phyloP scores from a whole-genome alignment of 164 flowering plant genomes.

The Chimonanthus salicifolius region DNA sequence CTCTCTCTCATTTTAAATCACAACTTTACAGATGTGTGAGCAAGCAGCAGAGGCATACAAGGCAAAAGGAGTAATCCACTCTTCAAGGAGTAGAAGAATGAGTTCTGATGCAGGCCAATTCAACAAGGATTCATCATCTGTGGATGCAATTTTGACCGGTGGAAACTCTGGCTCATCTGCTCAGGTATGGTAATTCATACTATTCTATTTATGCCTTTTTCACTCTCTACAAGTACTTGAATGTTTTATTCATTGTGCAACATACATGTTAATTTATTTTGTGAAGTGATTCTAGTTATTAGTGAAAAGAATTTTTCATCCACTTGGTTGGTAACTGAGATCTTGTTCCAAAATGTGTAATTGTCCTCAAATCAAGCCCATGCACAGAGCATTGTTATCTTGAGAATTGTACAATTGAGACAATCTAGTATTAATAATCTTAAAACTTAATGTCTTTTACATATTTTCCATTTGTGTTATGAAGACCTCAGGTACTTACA shows the following conservation, averaged over 20 bases:
- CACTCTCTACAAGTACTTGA: neutral
- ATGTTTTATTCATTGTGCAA: neutral
- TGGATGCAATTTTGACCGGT: slow-evolving; percentile 69
- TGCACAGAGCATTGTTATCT: too few species aligned
- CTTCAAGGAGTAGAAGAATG: slow-evolving; percentile 56
- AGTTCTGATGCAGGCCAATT: slow-evolving; percentile 58
- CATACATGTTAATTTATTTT: neutral
- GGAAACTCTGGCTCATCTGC: slow-evolving; percentile 34
- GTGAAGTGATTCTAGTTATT: too few species aligned
- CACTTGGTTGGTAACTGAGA: neutral
- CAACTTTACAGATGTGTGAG: slow-evolving; percentile 79
- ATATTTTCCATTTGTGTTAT: too few species aligned
- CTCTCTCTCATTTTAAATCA: neutral
- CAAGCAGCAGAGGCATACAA: slow-evolving; percentile 96
- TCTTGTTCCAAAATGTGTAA: too few species aligned
- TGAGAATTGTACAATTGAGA: too few species aligned
- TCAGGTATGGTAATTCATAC: slow-evolving; percentile 39
- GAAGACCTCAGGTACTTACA: too few species aligned
- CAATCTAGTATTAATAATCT: too few species aligned
- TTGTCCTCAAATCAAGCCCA: too few species aligned
- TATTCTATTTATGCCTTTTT: slow-evolving; percentile 1
- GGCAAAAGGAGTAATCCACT: slow-evolving; percentile 56
- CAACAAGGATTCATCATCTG: slow-evolving; percentile 52
- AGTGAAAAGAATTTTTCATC: neutral
- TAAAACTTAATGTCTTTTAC: too few species aligned